A percentile compares a stretch with the other conserved stretches of the same genome.
These are phyloP conservation scores for Suillus plorans DNA, from an alignment of 768 basidiomycete species.

Conservation along the genomic window DNA sequence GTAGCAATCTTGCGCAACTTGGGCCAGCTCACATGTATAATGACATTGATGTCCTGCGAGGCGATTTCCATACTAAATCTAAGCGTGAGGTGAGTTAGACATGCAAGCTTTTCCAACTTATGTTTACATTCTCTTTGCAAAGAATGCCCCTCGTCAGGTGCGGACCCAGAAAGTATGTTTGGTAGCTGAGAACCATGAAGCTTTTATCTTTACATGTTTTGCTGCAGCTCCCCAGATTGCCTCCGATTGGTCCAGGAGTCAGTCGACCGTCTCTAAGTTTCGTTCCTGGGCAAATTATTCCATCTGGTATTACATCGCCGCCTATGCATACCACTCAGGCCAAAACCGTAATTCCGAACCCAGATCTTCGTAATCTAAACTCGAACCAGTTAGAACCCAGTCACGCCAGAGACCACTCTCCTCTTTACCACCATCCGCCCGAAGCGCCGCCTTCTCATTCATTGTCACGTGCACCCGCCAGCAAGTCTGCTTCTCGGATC, in stretches of 20 bases:
- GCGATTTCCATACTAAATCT: constrained; percentile 4
- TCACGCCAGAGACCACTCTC: constrained; percentile 15
- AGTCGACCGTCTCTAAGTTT: constrained; percentile 50
- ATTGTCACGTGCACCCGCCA: constrained; percentile 5
- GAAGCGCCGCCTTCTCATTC: constrained; percentile 2
- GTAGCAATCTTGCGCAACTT: constrained; percentile 20
- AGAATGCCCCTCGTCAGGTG: constrained; percentile 16
- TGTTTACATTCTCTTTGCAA: constrained; percentile 8
- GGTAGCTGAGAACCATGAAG: background rate
- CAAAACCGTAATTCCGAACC: constrained; percentile 1
- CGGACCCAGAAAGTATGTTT: constrained; percentile 21
- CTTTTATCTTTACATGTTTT: constrained; percentile 12
- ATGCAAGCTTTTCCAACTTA: constrained; percentile 9
- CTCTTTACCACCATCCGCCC: constrained; percentile 8
- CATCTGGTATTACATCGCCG: constrained; percentile 16
- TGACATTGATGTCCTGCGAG: constrained; percentile 5
- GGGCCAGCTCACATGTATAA: constrained; percentile 10
- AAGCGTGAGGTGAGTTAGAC: constrained; percentile 23
- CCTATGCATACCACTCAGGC: background rate
- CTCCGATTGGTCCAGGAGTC: background rate
- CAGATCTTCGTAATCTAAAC: constrained; percentile 10
- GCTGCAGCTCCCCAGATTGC: constrained; percentile 13
- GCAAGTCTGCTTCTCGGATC: constrained; percentile 14
- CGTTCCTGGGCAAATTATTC: constrained; percentile 53
- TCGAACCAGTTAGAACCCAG: constrained; percentile 6